A percentile compares a stretch with the other conserved stretches of the same genome.
phyloP scores from a whole-genome alignment of 1,284 basidiomycete species.

The Mycosarcoma maydis region DNA sequence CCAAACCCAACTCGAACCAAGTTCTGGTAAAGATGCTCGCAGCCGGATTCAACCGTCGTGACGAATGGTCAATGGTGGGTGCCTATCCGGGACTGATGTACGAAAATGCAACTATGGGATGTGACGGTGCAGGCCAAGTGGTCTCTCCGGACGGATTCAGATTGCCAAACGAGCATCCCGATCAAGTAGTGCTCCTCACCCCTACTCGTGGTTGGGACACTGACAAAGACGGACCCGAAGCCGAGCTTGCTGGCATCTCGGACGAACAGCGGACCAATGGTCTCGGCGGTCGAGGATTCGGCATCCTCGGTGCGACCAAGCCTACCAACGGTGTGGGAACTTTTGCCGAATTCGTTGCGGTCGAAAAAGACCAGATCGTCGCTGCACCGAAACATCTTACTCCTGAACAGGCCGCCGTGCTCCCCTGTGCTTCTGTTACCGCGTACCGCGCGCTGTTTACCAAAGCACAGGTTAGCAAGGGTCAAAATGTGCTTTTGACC shows the following conservation, averaged over 20 bases:
- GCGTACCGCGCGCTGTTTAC: constrained; percentile 84
- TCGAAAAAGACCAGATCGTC: constrained; percentile 77
- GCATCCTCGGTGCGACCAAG: constrained; percentile 56
- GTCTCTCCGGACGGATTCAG: constrained; percentile 15
- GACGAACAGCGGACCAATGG: constrained; percentile 39
- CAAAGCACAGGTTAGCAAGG: constrained; percentile 74
- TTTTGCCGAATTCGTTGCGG: constrained; percentile 79
- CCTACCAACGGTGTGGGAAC: constrained; percentile 71
- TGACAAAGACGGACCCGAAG: constrained; percentile 72
- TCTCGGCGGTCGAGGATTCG: constrained; percentile 58
- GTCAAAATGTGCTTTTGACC: constrained; percentile 78
- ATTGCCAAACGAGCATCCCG: constrained; percentile 32
- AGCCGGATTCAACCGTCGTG: constrained; percentile 80
- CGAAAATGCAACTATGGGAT: constrained; percentile 74
- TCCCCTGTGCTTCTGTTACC: constrained; percentile 80
- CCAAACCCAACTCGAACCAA: constrained; percentile 31
- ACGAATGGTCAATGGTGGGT: constrained; percentile 79
- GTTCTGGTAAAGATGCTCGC: constrained; percentile 69
- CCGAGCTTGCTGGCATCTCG: constrained; percentile 40
- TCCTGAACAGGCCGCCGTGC: constrained; percentile 77
- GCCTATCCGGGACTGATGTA: constrained; percentile 76
- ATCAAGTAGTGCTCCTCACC: constrained; percentile 74
- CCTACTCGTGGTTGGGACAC: constrained; percentile 80
- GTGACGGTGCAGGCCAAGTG: constrained; percentile 73
- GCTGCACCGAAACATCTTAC: constrained; percentile 76